Percentiles rank a stretch among this genome's conserved stretches.
phyloP scores from a whole-genome alignment of 306 rosid genomes.

The Cyamopsis tetragonoloba region DNA sequence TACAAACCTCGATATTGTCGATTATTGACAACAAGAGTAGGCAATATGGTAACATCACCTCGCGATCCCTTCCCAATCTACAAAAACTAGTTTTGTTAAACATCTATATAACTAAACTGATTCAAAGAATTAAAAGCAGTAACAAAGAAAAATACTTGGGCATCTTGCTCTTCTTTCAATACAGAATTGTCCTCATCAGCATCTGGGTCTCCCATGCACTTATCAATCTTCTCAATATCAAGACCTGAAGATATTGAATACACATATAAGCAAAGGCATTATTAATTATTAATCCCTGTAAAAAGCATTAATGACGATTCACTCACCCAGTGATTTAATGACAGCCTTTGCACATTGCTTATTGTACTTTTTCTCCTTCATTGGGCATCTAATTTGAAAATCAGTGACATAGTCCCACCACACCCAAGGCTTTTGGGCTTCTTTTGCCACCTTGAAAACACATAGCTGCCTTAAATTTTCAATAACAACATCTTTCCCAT shows the following conservation, averaged over 20 bases:
- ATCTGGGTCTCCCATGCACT: constrained; percentile 73
- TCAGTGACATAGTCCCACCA: constrained; percentile 98
- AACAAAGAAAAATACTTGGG: constrained; percentile 50
- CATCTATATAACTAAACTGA: constrained; percentile 4
- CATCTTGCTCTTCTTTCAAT: constrained; percentile 89
- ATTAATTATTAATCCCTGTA: neutral
- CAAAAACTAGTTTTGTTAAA: constrained; percentile 29
- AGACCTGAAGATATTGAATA: constrained; percentile 45
- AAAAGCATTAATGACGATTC: constrained; percentile 1
- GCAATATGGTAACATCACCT: constrained; percentile 93
- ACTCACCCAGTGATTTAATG: constrained; percentile 70
- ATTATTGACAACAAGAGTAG: constrained; percentile 88
- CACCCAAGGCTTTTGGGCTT: constrained; percentile 64
- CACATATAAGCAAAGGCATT: constrained; percentile 5
- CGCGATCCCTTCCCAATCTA: constrained; percentile 91
- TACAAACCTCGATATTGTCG: constrained; percentile 90
- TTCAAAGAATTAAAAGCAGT: constrained; percentile 7
- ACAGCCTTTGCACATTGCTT: constrained; percentile 71
- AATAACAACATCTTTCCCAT: constrained; percentile 80
- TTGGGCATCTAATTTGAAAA: constrained; percentile 92
- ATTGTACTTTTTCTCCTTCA: constrained; percentile 82
- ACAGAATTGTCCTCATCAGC: constrained; percentile 66
- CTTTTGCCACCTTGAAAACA: constrained; percentile 70
- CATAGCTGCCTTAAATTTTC: constrained; percentile 91
- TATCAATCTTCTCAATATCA: constrained; percentile 55